These are phyloP conservation scores for Trichoderma atrobrunneum DNA, from an alignment of 2,329 filamentous ascomycete genomes.

Conservation along the genomic window DNA sequence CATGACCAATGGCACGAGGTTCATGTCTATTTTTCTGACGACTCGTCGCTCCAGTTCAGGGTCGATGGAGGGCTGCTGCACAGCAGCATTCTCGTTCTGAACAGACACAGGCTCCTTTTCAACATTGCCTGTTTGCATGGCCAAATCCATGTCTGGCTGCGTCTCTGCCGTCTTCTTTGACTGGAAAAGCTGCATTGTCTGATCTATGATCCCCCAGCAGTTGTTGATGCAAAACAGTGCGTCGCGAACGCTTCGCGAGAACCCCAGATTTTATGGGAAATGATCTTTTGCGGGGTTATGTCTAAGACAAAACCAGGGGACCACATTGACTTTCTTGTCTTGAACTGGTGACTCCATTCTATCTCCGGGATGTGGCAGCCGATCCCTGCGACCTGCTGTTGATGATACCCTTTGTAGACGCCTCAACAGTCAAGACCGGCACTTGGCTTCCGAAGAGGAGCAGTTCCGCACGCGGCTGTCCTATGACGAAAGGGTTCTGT, in stretches of 20 bases:
- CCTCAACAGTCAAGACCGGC: neutral
- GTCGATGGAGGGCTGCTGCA: conserved; percentile 22
- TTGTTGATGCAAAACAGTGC: neutral
- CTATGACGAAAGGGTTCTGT: neutral
- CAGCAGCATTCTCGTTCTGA: conserved; percentile 1
- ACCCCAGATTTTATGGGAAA: conserved; percentile 11
- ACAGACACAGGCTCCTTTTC: neutral
- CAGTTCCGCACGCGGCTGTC: neutral
- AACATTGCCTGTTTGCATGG: neutral
- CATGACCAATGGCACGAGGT: conserved; percentile 18
- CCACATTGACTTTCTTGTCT: neutral
- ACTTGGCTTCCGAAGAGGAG: neutral
- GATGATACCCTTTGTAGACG: neutral
- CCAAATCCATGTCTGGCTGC: neutral
- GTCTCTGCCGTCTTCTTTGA: neutral
- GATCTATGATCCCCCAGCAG: neutral
- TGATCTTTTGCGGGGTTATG: neutral
- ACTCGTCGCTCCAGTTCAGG: conserved; percentile 21
- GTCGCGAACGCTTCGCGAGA: neutral
- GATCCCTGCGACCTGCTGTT: neutral
- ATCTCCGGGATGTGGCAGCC: neutral
- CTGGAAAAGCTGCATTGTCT: neutral
- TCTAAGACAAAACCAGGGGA: neutral
- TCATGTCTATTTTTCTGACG: conserved; percentile 23
- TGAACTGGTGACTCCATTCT: neutral